Base-by-base conservation (phyloP, 2,329 filamentous ascomycete species). In the Escovopsis sp. region DNA sequence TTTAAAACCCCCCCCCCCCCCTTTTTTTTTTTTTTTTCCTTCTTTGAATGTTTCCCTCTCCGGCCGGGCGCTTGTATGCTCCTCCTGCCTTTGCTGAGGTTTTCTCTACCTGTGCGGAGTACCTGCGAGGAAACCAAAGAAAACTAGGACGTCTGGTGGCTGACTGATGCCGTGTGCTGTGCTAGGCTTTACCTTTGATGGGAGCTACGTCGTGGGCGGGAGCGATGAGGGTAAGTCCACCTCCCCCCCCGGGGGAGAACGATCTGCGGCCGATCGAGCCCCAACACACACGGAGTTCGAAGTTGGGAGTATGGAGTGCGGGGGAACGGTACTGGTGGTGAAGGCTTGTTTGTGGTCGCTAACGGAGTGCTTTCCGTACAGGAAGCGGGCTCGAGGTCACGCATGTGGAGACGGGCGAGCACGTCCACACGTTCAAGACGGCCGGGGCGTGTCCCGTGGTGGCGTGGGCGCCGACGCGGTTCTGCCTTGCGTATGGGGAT, bases 141-240 rank as follows among this genome's bases (percentile, higher is more conserved):
- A n/a, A n/a, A n/a, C n/a, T n/a, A 33, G 14, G 14, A 33, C 12
- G 31, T 33, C 4, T 14, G 31, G 31, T 33, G 31, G 20, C 20
- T 20, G 20, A 5, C 20, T 20, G 20, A 20, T 33, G 31, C 31
- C 31, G 11, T 12, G 14, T 6, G 14, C 14, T 33, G 16, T 10
- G 7, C 30, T 11, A 76, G 79, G 80, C 53, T 89, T 88, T 56
- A 82, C 76, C 13, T 88, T 83, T 59, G 83, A 88, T 51, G 83
- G 84, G 1, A 79, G 74, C 52, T 89, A 79, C 54, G 63, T 88
- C 20, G 76, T 80, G 2, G 82, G 78, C 9, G 83, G 82, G 15
- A 82, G 79, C 44, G 82, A 86, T 42, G 81, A 86, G 60, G 79
- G 76, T 67, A 60, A 55, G 62, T 15, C 37, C 14, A 24, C 3